phyloP scores from a whole-genome alignment of 768 basidiomycete genomes.

The Boletus rubropictus region DNA sequence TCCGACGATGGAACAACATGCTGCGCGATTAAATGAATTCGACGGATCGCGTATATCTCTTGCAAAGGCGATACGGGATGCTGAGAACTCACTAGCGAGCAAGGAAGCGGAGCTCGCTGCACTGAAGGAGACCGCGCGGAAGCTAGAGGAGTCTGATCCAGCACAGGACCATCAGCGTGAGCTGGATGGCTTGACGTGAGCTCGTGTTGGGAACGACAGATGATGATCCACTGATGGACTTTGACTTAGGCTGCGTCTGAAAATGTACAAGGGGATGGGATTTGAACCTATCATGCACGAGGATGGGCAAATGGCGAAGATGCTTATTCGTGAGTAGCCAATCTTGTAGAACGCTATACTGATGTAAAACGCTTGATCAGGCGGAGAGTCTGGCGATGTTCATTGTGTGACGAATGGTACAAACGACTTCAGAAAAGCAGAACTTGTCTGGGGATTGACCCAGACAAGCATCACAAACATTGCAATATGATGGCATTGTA shows the following conservation, averaged over 20 bases:
- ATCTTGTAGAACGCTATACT: neutral
- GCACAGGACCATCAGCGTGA: constrained; percentile 66
- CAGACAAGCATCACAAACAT: too few species aligned
- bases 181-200: constrained; percentile 65
- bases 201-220: neutral
- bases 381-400: constrained; percentile 38
- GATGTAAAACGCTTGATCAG: constrained; percentile 31
- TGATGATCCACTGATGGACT: constrained; percentile 1
- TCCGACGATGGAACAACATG: constrained; percentile 61
- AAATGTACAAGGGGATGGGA: constrained; percentile 65
- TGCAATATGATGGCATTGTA: too few species aligned
- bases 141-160: constrained; percentile 64
- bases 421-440: constrained; percentile 25
- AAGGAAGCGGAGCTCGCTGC: constrained; percentile 66
- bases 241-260: constrained; percentile 52
- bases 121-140: constrained; percentile 58
- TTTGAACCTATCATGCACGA: constrained; percentile 61
- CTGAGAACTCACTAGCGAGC: constrained; percentile 56
- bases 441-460: constrained; percentile 35
- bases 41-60: constrained; percentile 59
- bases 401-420: constrained; percentile 30
- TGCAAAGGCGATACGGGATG: constrained; percentile 70
- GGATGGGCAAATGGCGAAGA: constrained; percentile 45
- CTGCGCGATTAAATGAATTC: constrained; percentile 55
- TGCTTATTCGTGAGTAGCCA: constrained; percentile 59